Percentiles rank a stretch among this genome's conserved stretches.
Evolutionary conservation across 2,329 filamentous ascomycete genomes (phyloP).

Genomic region (Epichloe festucae): DNA sequence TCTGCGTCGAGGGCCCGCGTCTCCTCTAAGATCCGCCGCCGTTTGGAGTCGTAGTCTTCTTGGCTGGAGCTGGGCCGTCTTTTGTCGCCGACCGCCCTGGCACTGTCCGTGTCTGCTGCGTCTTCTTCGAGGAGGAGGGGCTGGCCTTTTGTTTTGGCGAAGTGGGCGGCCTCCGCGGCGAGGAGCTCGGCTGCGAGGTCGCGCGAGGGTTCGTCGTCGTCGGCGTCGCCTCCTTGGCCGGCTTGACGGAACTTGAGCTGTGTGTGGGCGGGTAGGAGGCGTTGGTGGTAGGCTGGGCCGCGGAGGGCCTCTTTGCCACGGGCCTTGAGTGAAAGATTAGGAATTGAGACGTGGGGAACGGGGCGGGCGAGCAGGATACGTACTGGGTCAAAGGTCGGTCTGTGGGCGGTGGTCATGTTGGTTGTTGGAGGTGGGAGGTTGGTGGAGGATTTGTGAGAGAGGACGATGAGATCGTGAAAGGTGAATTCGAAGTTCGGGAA

Average conservation of each 20-base stretch:
- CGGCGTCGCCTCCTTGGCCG: slow-evolving; percentile 76
- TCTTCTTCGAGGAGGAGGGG: slow-evolving; percentile 26
- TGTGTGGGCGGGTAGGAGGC: slow-evolving; percentile 85
- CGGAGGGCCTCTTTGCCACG: slow-evolving; percentile 89
- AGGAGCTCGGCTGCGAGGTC: slow-evolving; percentile 86
- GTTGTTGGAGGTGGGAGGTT: slow-evolving; percentile 5
- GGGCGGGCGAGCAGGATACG: slow-evolving; percentile 11
- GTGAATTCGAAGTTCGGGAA: neutral
- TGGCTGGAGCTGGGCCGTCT: slow-evolving; percentile 44
- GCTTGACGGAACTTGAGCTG: slow-evolving; percentile 76
- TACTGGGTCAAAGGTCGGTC: slow-evolving; percentile 94
- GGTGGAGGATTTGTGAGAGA: neutral
- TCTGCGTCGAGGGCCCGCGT: slow-evolving; percentile 76
- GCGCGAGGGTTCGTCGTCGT: slow-evolving; percentile 55
- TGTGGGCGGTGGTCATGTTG: slow-evolving; percentile 54
- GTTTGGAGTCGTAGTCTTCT: slow-evolving; percentile 68
- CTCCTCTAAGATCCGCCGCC: slow-evolving; percentile 76
- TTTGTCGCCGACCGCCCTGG: slow-evolving; percentile 22
- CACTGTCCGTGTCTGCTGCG: slow-evolving; percentile 28
- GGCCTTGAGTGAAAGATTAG: slow-evolving; percentile 41
- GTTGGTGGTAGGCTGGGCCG: slow-evolving; percentile 90
- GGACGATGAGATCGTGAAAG: slow-evolving; percentile 1
- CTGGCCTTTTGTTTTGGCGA: slow-evolving; percentile 62
- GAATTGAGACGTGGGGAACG: neutral
- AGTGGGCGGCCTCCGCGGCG: slow-evolving; percentile 76